A percentile compares a stretch with the other conserved stretches of the same genome.
Conservation (phyloP, 139 green algal species). For the Chlorella ohadii region DNA sequence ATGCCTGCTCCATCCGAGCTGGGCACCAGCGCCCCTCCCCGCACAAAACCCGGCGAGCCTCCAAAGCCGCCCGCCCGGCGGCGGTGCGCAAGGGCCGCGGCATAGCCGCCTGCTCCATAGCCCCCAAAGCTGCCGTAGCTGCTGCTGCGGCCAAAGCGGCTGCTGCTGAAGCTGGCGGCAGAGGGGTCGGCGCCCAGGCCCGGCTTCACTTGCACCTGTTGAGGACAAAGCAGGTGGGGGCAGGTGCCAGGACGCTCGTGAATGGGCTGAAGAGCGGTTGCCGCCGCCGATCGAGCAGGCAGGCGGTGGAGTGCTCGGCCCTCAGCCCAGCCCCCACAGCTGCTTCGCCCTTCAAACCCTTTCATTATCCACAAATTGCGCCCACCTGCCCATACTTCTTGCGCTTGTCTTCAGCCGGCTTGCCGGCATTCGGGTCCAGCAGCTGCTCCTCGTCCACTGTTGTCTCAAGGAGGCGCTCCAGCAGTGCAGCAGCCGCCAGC, state of each 20-base stretch:
- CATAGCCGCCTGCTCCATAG: background rate
- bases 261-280: no score
- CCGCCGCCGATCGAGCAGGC: no score
- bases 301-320: no score
- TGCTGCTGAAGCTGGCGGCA: background rate
- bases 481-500: constrained; percentile 3
- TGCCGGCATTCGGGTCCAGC: background rate
- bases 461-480: constrained; percentile 2
- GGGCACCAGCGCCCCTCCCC: constrained; percentile 18
- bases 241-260: no score
- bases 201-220: background rate
- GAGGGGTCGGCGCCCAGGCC: constrained; percentile 1
- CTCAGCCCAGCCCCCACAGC: no score
- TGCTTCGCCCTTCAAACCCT: no score
- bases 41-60: background rate
- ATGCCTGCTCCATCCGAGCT: background rate
- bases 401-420: background rate
- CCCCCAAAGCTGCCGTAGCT: background rate
- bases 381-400: constrained; percentile 15
- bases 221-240: no score
- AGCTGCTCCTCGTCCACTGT: background rate
- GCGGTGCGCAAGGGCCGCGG: no score
- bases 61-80: background rate
- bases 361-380: no score
- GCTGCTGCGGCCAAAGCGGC: background rate